These are phyloP conservation scores for Ogataea trehalophila DNA, from an alignment of 805 yeast species.

Conservation along the genomic window DNA sequence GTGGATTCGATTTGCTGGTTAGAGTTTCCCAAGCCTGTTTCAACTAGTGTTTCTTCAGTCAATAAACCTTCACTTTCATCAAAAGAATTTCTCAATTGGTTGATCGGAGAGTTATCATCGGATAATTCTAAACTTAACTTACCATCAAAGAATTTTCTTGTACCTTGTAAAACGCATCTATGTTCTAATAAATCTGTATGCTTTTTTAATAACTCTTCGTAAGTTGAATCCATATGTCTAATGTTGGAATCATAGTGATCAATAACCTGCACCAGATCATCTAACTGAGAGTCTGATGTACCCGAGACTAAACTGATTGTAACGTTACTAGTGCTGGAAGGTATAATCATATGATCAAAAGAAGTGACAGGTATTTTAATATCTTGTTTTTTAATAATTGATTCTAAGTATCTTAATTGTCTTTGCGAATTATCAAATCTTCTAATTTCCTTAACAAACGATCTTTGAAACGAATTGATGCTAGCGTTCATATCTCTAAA, in stretches of 20 bases:
- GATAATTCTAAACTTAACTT: slow-evolving; percentile 29
- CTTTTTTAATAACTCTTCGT: slow-evolving; percentile 52
- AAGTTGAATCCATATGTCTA: slow-evolving; percentile 62
- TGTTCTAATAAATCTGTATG: slow-evolving; percentile 63
- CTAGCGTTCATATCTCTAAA: slow-evolving; percentile 83
- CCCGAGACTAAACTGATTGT: slow-evolving; percentile 4
- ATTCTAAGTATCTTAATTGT: slow-evolving; percentile 58
- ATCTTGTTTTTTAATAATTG: slow-evolving; percentile 46
- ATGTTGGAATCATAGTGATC: slow-evolving; percentile 67
- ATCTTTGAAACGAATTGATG: slow-evolving; percentile 81
- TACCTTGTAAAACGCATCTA: slow-evolving; percentile 47
- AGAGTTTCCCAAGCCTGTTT: slow-evolving; percentile 14
- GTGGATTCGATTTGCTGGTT: slow-evolving; percentile 6
- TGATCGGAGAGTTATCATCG: slow-evolving; percentile 21
- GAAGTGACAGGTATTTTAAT: slow-evolving; percentile 29
- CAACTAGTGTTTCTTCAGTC: slow-evolving; percentile 20
- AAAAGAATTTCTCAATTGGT: slow-evolving; percentile 23
- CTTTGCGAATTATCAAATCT: slow-evolving; percentile 82
- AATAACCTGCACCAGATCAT: slow-evolving; percentile 58
- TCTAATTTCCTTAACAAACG: slow-evolving; percentile 85
- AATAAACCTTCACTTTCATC: slow-evolving; percentile 24
- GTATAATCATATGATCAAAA: slow-evolving; percentile 21
- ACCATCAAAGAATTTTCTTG: slow-evolving; percentile 32
- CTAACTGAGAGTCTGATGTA: slow-evolving; percentile 57
- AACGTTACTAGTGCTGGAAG: slow-evolving; percentile 12